Evolutionary conservation across 2,329 filamentous ascomycete species (phyloP), one percentile per base, ranked within the genome.

Genomic region (Calonectria pseudoreteaudii): DNA sequence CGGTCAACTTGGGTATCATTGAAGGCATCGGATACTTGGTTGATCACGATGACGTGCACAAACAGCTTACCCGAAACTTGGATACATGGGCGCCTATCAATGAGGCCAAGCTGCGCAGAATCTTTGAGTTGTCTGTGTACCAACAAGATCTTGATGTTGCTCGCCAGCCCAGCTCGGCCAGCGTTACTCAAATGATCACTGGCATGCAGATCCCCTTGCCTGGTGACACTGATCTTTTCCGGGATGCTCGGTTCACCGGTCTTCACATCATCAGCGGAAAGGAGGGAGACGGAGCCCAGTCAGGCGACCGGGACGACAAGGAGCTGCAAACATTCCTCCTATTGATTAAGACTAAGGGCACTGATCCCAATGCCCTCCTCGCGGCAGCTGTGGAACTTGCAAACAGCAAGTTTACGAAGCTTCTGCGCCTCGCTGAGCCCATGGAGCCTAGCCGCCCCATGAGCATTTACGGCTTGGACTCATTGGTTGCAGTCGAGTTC

Each of bases 391-490:
- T 80, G 10, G 77, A 80, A 23, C 71, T 81, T 3, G 53, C 81
- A 8, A 77, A 68, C 26, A 65, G 64, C 36, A 75, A 81, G 26
- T 74, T 84, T 28, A 75, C 74, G 14, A 79, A 78, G 65, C 75
- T 72, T 10, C 72, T 84, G 23, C 75, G 80, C 0, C 71, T 83
- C 10, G 69, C 74, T 1, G 76, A 78, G 23, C 69, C 77, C 2
- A 76, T 84, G 60, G 79, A 81, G 38, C 76, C 76, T 0, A 75
- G 73, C 2, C 79, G 81, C 44, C 77, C 80, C 1, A 71, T 82
- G 7, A 73, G 77, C 2, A 72, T 75, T 0, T 84, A 83, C 30
- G 82, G 82, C 0, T 64, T 83, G 1, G 82, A 84, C 38, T 84
- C 80, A 0, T 60, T 83, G 34, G 75, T 79, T 0, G 82, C 81